Evolutionary conservation across 768 basidiomycete genomes (phyloP).

Genomic region (Cystobasidium tubakii): DNA sequence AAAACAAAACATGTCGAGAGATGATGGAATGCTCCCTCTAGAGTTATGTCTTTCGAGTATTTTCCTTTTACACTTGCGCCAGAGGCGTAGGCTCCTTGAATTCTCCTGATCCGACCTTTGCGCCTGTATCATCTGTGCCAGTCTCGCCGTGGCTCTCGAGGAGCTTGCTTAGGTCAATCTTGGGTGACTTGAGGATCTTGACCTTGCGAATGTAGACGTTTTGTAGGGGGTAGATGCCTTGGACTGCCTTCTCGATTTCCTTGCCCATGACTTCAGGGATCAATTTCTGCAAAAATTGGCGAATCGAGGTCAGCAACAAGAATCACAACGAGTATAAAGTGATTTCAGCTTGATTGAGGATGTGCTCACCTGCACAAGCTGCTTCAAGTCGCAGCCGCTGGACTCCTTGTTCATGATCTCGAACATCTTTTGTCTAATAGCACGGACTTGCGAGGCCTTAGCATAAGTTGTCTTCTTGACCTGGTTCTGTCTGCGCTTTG

Average conservation of each 20-base stretch:
- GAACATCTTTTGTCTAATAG: constrained; percentile 99
- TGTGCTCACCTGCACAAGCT: constrained; percentile 53
- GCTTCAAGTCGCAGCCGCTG: constrained; percentile 91
- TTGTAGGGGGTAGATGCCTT: constrained; percentile 96
- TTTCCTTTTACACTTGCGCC: constrained; percentile 16
- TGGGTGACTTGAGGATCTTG: constrained; percentile 97
- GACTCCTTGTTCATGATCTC: constrained; percentile 97
- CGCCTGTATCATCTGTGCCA: constrained; percentile 94
- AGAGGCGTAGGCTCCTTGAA: constrained; percentile 47
- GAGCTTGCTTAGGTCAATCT: constrained; percentile 81
- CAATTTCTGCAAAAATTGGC: constrained; percentile 81
- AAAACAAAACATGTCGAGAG: background rate
- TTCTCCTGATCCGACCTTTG: constrained; percentile 56
- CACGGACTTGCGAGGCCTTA: constrained; percentile 84
- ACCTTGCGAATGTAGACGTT: constrained; percentile 99
- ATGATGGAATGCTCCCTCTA: background rate
- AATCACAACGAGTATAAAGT: constrained; percentile 52
- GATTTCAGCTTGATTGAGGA: too few species aligned
- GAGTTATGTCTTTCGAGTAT: background rate
- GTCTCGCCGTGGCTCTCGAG: constrained; percentile 95
- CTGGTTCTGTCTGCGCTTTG: constrained; percentile 90
- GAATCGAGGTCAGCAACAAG: too few species aligned
- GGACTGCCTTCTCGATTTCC: constrained; percentile 96
- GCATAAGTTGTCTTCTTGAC: constrained; percentile 99
- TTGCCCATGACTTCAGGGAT: constrained; percentile 97